These are phyloP conservation scores for Schizothecium vesticola DNA, from an alignment of 495 filamentous ascomycete species.

Conservation along the genomic window DNA sequence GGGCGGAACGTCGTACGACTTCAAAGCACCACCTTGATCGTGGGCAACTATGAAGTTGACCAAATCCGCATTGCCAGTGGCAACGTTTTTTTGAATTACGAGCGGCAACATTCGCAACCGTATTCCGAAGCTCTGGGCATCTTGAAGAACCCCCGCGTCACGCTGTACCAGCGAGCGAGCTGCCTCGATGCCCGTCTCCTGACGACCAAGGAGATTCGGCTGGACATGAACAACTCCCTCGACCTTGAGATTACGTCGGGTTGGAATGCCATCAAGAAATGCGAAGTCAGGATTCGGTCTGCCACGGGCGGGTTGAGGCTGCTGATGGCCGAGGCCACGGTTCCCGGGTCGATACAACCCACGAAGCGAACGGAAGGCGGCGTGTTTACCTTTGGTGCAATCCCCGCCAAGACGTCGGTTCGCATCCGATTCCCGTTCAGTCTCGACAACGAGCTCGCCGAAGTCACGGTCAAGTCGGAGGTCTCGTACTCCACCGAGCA, in stretches of 20 bases:
- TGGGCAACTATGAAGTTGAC: constrained; percentile 72
- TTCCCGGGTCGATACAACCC: constrained; percentile 51
- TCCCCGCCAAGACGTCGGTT: constrained; percentile 46
- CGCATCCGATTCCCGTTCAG: constrained; percentile 75
- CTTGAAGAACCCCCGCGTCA: constrained; percentile 39
- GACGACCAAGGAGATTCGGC: constrained; percentile 56
- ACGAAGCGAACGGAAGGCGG: constrained; percentile 59
- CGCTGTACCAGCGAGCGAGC: constrained; percentile 44
- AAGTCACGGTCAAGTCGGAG: constrained; percentile 70
- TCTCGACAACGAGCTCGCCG: constrained; percentile 68
- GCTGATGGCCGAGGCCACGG: constrained; percentile 62
- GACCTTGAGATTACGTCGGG: constrained; percentile 71
- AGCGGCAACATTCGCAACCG: constrained; percentile 39
- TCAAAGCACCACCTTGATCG: constrained; percentile 53
- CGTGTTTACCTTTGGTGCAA: constrained; percentile 55
- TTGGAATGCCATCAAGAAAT: constrained; percentile 65
- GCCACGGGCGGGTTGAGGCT: constrained; percentile 85
- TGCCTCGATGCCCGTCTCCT: constrained; percentile 43
- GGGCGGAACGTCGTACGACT: constrained; percentile 51
- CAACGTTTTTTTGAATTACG: constrained; percentile 66
- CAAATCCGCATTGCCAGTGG: constrained; percentile 60
- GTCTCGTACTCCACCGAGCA: constrained; percentile 69
- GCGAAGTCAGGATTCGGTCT: constrained; percentile 68
- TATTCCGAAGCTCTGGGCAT: constrained; percentile 38
- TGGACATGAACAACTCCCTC: constrained; percentile 69